Evolutionary conservation across 1,139 yeast genomes (phyloP), one percentile per base, ranked within the genome.

Genomic region (Zygosaccharomyces pseudobailii): DNA sequence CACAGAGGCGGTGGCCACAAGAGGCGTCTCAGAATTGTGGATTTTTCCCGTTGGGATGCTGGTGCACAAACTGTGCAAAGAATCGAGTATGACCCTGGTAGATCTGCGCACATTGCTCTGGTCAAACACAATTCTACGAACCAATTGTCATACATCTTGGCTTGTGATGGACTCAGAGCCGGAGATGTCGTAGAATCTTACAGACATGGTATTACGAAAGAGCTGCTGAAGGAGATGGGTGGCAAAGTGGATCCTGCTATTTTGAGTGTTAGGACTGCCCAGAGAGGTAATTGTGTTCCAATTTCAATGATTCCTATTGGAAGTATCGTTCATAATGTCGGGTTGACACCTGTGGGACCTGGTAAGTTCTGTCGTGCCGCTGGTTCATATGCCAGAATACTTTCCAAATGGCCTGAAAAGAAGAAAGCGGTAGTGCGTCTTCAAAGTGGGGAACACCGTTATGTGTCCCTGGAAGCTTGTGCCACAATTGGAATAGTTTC

Each of bases 1-100:
- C 97, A 94, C 66, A 82, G 94, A 68, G 98, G 98, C 66, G 98
- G 98, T 61, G 98, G 97, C 40, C 95, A 87, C 66, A 88, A 86
- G 68, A 83, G 89, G 63, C 80, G 98, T 68, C 78, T 86, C 37
- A 79, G 99, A 61, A 67, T 87, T 41, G 77, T 92, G 25, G 99
- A 92, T 68, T 83, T 84, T 62, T 74, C 74, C 59, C 78, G 99
- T 61, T 63, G 68, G 40, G 76, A 66, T 3, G 69, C 81, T 1
- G 98, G 97, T 22, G 77, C 76, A 46, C 95, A 88, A 58, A 76
- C 79, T 21, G 97, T 92, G 21, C 72, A 83, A 49, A 76, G 99
- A 63, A 87, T 92, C 50, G 99, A 92, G 69, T 88, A 89, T 65
- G 99, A 92, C 69, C 99, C 99, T 40, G 87, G 87, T 62, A 79